Percentiles rank a stretch among this genome's conserved stretches.
phyloP scores from a whole-genome alignment of 192 early-diverging fungal genomes.

The Ambispora gerdemannii region DNA sequence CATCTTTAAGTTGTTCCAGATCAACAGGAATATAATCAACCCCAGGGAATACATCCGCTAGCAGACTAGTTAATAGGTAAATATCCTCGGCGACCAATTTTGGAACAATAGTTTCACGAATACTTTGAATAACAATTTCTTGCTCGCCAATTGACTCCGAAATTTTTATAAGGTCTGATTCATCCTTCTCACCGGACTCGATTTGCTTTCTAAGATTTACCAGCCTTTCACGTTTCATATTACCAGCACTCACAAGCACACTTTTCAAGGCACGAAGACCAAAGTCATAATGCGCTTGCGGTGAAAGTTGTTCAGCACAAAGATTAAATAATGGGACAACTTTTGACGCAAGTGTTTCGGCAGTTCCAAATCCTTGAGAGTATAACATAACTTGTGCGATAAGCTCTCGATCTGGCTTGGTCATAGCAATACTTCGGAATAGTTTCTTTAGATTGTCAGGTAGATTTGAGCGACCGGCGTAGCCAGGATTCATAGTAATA shows the following conservation, averaged over 20 bases:
- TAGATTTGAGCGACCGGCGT: conserved; percentile 96
- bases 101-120: conserved; percentile 95
- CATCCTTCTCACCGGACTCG: conserved; percentile 35
- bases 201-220: conserved; percentile 47
- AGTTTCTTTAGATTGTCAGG: conserved; percentile 99
- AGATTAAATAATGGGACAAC: conserved; percentile 97
- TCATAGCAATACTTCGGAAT: conserved; percentile 99
- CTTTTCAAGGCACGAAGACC: conserved; percentile 97
- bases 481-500: conserved; percentile 99
- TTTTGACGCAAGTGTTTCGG: conserved; percentile 90
- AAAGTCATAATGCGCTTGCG: conserved; percentile 99
- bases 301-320: conserved; percentile 89
- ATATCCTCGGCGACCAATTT: conserved; percentile 99
- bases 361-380: conserved; percentile 97
- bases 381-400: conserved; percentile 99
- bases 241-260: conserved; percentile 99
- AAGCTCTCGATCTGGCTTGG: conserved; percentile 92
- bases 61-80: conserved; percentile 75
- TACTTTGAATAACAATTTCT: conserved; percentile 91
- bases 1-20: conserved; percentile 68
- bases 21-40: conserved; percentile 78
- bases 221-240: conserved; percentile 86
- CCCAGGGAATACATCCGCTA: conserved; percentile 94
- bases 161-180: conserved; percentile 47
- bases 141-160: conserved; percentile 79